phyloP scores from a whole-genome alignment of 257 asterid species.

The Solanum corneliomulleri region DNA sequence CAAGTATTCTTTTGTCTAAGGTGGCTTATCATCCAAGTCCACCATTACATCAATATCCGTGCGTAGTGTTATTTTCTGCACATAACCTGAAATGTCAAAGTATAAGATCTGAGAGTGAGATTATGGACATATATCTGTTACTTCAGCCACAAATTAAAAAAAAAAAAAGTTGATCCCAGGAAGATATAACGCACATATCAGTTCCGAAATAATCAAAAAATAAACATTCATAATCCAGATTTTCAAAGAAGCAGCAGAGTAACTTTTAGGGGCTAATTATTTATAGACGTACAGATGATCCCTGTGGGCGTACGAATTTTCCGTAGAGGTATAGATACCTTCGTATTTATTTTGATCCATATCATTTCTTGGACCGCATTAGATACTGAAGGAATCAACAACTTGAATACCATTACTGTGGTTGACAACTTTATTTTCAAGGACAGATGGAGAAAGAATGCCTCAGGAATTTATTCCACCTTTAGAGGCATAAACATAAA shows the following conservation, averaged over 20 bases:
- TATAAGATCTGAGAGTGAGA: background rate
- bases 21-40: conserved; percentile 63
- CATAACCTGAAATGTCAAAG: conserved; percentile 57
- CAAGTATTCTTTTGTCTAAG: conserved; percentile 18
- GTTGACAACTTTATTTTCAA: background rate
- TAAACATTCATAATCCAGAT: background rate
- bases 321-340: background rate
- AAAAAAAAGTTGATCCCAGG: background rate
- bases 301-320: background rate
- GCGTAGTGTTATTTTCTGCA: conserved; percentile 82
- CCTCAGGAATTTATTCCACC: background rate
- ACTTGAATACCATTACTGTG: background rate
- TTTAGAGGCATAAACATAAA: background rate
- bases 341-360: background rate
- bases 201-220: background rate
- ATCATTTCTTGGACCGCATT: background rate
- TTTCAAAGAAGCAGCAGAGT: background rate
- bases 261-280: background rate
- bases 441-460: background rate
- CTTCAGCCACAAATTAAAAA: background rate
- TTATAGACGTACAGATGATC: background rate
- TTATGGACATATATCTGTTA: background rate
- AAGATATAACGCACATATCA: background rate
- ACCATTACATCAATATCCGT: conserved; percentile 74
- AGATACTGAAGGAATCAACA: background rate